A percentile compares a stretch with the other conserved stretches of the same genome.
phyloP scores from a whole-genome alignment of 495 filamentous ascomycete genomes.

The Collariella sp. region DNA sequence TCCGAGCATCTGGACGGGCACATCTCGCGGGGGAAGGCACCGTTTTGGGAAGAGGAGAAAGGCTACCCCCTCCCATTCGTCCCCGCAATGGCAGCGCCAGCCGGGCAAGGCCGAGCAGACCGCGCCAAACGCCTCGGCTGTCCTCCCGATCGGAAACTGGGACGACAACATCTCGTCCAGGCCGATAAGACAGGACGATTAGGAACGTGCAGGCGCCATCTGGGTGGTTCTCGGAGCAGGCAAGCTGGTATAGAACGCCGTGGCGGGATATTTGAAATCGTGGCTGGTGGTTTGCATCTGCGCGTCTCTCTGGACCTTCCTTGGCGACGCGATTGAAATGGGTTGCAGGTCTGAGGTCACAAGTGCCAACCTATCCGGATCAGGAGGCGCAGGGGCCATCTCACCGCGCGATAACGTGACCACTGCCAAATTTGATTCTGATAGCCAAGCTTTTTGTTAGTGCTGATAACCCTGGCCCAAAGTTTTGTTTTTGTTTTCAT shows the following conservation, averaged over 20 bases:
- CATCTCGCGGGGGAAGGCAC: too few species aligned
- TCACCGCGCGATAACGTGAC: too few species aligned
- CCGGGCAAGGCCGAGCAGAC: not conserved
- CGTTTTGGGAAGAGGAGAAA: not conserved
- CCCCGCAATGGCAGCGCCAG: not conserved
- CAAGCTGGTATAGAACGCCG: conserved; percentile 3
- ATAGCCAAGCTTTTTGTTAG: not conserved
- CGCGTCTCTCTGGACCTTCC: not conserved
- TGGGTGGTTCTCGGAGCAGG: not conserved
- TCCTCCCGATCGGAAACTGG: not conserved
- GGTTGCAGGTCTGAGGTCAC: not conserved
- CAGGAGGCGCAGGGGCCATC: not conserved
- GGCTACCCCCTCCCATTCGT: not conserved
- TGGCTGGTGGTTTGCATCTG: conserved; percentile 22
- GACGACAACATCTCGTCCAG: not conserved
- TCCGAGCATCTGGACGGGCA: not conserved
- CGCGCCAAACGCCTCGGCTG: not conserved
- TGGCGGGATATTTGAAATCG: conserved; percentile 14
- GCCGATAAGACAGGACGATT: too few species aligned
- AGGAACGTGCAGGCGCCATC: too few species aligned
- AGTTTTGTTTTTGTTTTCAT: not conserved
- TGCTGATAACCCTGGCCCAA: not conserved
- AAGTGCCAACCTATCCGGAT: not conserved
- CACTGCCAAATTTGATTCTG: not conserved
- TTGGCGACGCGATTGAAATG: conserved; percentile 5